Conservation (phyloP, 176 grass and related monocot genomes). For the Dactylis glomerata region DNA sequence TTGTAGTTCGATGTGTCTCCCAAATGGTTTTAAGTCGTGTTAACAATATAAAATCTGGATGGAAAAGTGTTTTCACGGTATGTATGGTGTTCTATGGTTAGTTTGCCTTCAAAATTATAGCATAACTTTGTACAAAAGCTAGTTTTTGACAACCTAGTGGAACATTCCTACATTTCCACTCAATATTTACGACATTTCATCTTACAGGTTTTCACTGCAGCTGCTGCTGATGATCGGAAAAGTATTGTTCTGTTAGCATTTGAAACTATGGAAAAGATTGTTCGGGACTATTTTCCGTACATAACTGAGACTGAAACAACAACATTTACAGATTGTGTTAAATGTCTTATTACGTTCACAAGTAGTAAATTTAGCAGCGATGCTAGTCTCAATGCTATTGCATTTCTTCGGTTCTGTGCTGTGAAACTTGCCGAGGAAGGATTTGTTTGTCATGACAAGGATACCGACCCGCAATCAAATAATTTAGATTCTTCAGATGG, state of each 20-base stretch:
- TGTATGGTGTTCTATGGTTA: constrained; percentile 20
- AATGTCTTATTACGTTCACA: constrained; percentile 97
- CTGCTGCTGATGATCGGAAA: constrained; percentile 92
- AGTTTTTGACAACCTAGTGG: constrained; percentile 14
- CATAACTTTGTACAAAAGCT: not conserved
- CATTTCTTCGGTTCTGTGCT: constrained; percentile 96
- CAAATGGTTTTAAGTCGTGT: constrained; percentile 98
- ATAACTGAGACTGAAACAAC: constrained; percentile 99
- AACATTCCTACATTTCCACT: not conserved
- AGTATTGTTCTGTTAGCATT: constrained; percentile 96
- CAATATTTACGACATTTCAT: constrained; percentile 17
- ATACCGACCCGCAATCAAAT: constrained; percentile 40
- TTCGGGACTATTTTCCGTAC: constrained; percentile 94
- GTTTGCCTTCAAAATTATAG: constrained; percentile 16
- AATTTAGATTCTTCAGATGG: constrained; percentile 56
- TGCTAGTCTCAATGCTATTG: constrained; percentile 97
- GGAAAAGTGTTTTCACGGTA: constrained; percentile 98
- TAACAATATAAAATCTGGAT: constrained; percentile 95
- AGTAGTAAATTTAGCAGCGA: constrained; percentile 98
- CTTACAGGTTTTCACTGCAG: constrained; percentile 80
- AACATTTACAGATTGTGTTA: constrained; percentile 94
- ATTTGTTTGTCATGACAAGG: constrained; percentile 61
- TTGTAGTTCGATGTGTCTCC: constrained; percentile 91
- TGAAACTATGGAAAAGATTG: constrained; percentile 99
- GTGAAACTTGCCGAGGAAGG: constrained; percentile 96